phyloP scores from a whole-genome alignment of 1,284 basidiomycete genomes.

The Apiotrichum sp. region DNA sequence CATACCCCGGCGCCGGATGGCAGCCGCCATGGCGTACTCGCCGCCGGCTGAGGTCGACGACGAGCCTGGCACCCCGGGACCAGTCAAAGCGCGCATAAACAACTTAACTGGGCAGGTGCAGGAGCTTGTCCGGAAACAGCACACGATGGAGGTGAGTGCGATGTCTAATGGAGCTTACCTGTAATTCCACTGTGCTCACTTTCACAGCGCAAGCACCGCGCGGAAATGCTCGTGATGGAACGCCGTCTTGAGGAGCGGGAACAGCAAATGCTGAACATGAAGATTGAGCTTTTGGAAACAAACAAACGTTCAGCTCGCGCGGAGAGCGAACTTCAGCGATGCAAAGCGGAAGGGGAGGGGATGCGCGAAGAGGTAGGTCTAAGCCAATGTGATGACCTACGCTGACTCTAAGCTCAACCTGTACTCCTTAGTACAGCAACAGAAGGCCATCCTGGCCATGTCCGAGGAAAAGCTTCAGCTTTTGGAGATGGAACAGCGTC shows the following conservation, averaged over 20 bases:
- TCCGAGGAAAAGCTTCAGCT: constrained; percentile 35
- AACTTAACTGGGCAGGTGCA: constrained; percentile 29
- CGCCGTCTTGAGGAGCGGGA: constrained; percentile 3
- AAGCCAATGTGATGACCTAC: no score
- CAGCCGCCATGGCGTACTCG: not conserved
- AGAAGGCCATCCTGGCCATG: constrained; percentile 33
- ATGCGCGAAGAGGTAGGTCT: constrained; percentile 36
- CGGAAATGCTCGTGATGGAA: constrained; percentile 10
- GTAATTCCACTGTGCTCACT: not conserved
- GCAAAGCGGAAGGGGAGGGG: constrained; percentile 22
- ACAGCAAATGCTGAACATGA: constrained; percentile 1
- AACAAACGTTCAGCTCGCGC: constrained; percentile 1
- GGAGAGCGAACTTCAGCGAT: constrained; percentile 20
- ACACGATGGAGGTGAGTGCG: constrained; percentile 26
- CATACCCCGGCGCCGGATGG: not conserved
- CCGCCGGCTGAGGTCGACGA: constrained; percentile 3
- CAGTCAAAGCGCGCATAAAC: constrained; percentile 28
- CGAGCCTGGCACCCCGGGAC: constrained; percentile 31
- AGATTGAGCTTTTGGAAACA: constrained; percentile 5
- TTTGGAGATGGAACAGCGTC: constrained; percentile 33
- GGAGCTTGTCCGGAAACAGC: constrained; percentile 34
- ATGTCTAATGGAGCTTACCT: not conserved
- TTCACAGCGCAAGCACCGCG: constrained; percentile 18
- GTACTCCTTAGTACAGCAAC: constrained; percentile 27
- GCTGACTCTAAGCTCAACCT: constrained; percentile 28